Evolutionary conservation across 805 yeast species (phyloP).

Genomic region (Nakazawaea ishiwadae): DNA sequence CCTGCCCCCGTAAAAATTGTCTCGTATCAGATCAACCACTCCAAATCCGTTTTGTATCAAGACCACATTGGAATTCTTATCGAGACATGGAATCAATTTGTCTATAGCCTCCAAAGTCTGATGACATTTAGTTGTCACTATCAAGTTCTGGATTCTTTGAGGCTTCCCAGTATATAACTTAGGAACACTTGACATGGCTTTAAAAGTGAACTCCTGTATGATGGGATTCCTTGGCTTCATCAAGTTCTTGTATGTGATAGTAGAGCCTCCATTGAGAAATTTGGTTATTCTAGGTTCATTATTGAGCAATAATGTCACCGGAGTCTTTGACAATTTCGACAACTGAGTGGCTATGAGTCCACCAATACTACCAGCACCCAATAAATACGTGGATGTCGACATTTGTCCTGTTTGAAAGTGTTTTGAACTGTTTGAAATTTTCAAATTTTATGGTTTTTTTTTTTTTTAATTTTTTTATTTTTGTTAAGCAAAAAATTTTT

Average conservation of each 20-base stretch:
- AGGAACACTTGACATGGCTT: slow-evolving; percentile 7
- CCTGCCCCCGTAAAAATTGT: slow-evolving; percentile 42
- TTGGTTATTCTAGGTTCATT: slow-evolving; percentile 1
- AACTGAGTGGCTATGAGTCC: slow-evolving; percentile 11
- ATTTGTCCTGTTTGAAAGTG: not conserved
- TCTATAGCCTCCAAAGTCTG: slow-evolving; percentile 62
- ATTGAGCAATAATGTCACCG: slow-evolving; percentile 4
- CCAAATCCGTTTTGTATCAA: slow-evolving; percentile 88
- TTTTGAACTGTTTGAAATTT: not conserved
- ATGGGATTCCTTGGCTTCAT: slow-evolving; percentile 9
- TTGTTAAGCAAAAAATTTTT: no score
- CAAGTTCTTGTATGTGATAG: slow-evolving; percentile 8
- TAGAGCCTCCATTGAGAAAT: slow-evolving; percentile 6
- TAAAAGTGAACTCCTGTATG: slow-evolving; percentile 9
- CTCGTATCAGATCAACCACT: slow-evolving; percentile 43
- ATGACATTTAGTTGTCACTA: slow-evolving; percentile 77
- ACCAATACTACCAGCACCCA: slow-evolving; percentile 13
- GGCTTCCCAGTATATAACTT: slow-evolving; percentile 7
- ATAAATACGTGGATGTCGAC: slow-evolving; percentile 1
- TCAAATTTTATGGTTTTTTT: not conserved
- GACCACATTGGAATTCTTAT: slow-evolving; percentile 48
- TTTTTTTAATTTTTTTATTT: no score
- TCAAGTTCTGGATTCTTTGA: slow-evolving; percentile 25
- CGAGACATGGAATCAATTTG: slow-evolving; percentile 48
- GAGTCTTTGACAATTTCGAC: not conserved